Evolutionary conservation across 345 rosid species (phyloP).

Genomic region (Euphorbia tirucalli): DNA sequence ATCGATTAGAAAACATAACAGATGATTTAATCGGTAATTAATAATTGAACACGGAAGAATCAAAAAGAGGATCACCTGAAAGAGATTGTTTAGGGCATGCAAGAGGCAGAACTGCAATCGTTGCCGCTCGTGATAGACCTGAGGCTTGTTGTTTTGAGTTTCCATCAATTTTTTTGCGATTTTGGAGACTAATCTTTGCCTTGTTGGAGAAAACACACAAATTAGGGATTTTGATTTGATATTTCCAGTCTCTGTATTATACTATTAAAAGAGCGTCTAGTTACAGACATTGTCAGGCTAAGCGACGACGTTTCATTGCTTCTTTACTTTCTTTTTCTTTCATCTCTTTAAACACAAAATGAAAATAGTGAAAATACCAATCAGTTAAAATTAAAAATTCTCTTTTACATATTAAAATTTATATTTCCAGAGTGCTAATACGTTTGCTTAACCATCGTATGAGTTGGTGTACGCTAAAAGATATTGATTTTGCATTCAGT

Average conservation of each 20-base stretch:
- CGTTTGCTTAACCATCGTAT: too few relatives aligned
- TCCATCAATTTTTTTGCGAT: too few relatives aligned
- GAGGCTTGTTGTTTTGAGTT: conserved; percentile 41
- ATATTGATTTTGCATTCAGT: too few relatives aligned
- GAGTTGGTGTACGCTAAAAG: too few relatives aligned
- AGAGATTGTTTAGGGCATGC: conserved; percentile 87
- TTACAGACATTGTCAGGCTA: not conserved
- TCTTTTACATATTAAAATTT: too few relatives aligned
- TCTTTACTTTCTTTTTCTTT: too few relatives aligned
- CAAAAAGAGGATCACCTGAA: conserved; percentile 51
- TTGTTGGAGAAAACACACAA: not conserved
- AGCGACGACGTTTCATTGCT: too few relatives aligned
- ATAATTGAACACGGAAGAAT: not conserved
- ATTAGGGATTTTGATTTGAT: not conserved
- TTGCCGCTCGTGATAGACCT: conserved; percentile 78
- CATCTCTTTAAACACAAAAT: too few relatives aligned
- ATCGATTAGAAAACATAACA: not conserved
- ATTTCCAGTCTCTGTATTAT: not conserved
- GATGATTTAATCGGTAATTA: not conserved
- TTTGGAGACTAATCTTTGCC: not conserved
- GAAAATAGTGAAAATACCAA: too few relatives aligned
- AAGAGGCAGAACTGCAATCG: conserved; percentile 78
- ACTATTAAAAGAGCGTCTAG: not conserved
- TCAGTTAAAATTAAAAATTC: too few relatives aligned
- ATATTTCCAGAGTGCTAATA: too few relatives aligned